Conservation (phyloP, 441 rosid species). For the Syzygium syzygioides region DNA sequence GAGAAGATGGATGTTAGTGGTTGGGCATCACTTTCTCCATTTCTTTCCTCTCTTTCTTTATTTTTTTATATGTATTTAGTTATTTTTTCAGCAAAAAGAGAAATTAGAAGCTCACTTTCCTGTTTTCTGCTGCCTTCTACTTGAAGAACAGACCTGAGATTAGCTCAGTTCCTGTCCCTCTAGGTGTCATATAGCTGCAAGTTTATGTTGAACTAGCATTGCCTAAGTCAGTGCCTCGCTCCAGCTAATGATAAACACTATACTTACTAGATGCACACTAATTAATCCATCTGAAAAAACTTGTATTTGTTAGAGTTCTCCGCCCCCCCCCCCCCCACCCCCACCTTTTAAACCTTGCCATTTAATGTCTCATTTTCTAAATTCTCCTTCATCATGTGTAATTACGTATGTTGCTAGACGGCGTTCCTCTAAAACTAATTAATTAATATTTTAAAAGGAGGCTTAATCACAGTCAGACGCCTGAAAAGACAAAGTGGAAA, state of each 20-base stretch:
- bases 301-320: neutral
- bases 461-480: neutral
- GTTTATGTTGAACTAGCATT: neutral
- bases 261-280: neutral
- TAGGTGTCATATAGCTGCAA: neutral
- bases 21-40: neutral
- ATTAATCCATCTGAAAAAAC: neutral
- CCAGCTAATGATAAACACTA: neutral
- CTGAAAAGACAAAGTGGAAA: neutral
- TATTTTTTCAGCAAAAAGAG: neutral
- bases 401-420: neutral
- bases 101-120: constrained; percentile 6
- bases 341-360: neutral
- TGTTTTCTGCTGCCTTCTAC: constrained; percentile 5
- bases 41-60: neutral
- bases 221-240: neutral
- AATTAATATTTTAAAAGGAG: neutral
- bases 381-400: neutral
- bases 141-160: neutral
- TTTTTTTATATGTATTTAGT: neutral
- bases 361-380: neutral
- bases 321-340: neutral
- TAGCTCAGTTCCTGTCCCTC: neutral
- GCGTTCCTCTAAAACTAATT: neutral
- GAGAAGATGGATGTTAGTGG: neutral